Evolutionary conservation across 176 grass and related monocot species (phyloP), one percentile per base, ranked within the genome.

Genomic region (Juncus inflexus): DNA sequence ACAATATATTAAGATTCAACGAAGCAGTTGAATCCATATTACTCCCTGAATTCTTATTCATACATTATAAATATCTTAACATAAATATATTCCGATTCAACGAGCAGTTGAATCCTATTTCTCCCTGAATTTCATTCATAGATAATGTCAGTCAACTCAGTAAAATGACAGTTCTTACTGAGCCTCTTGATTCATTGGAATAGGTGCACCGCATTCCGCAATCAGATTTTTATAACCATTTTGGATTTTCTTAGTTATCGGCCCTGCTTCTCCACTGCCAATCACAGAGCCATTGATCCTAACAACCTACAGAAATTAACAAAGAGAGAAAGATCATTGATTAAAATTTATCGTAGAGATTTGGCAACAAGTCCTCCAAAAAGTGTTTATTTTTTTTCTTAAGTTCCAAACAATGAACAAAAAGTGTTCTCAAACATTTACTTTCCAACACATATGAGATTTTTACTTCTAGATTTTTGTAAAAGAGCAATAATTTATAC

Each of bases 161-260:
- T 1, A 28, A 28, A 28, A 28, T 28, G 19, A 28, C 19, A 28
- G 11, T 12, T 10, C 14, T 52, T 37, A 66, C 77, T 75, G 85
- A 28, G 40, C 52, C 3, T 83, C 62, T 1, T 37, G 50, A 67
- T 75, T 75, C 55, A 64, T 65, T 1, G 83, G 83, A 79, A 90
- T 90, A 35, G 83, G 65, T 49, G 86, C 59, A 16, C 90, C 90
- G 8, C 73, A 80, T 35, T 79, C 86, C 67, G 73, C 77, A 74
- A 83, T 84, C 58, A 95, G 70, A 40, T 63, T 36, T 74, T 83
- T 90, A 78, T 95, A 95, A 52, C 80, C 83, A 37, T 67, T 83
- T 85, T 90, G 74, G 57, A 95, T 76, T 77, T 71, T 74, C 74
- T 73, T 86, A 61, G 90, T 95, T 66, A 90, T 43, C 4, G 75